Evolutionary conservation across 169 alveolate genomes (phyloP), one percentile per base, ranked within the genome.

Genomic region (Theileria luwenshuni): DNA sequence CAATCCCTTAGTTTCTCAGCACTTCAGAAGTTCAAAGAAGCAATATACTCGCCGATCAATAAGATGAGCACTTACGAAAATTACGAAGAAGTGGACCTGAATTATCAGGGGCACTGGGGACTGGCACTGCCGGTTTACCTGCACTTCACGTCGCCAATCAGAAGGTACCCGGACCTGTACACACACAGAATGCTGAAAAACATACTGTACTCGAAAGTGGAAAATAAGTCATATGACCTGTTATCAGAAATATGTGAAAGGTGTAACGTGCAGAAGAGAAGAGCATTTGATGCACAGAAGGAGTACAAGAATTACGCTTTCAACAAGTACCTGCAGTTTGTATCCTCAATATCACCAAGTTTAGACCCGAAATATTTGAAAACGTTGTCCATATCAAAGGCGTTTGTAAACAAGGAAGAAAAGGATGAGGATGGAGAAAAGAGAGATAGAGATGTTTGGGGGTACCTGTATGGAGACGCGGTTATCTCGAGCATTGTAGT

Each of bases 81-180:
- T 38, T n/a, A n/a, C n/a, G 45, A 38, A 10, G 17, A 38, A 5
- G 10, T 38, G 5, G 45, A 38, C 45, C 17, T 7, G 5, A 5
- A 38, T 5, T 38, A 38, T 38, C 5, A 38, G 10, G 45, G 73
- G 59, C 99, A 98, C 84, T 98, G 98, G 94, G 99, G 99, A 48
- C 86, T 98, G 28, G 98, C 97, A 0, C 95, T 96, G 64, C 96
- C 94, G 45, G 87, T 95, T 33, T 98, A 98, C 81, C 96, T 98
- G 32, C 99, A 98, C 85, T 98, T 97, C 86, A 98, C 99, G 8
- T 96, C 99, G n/a, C 99, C 99, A 2, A 98, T 98, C 62, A 94
- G 99, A 86, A 92, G 99, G 80, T 98, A 98, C 90, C 98, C 99
- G 1, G 99, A 98, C 90, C 93, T 98, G 32, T 79, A 95, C 48